Base-by-base conservation (phyloP, 2,329 filamentous ascomycete species). In the Aspergillus bombycis region DNA sequence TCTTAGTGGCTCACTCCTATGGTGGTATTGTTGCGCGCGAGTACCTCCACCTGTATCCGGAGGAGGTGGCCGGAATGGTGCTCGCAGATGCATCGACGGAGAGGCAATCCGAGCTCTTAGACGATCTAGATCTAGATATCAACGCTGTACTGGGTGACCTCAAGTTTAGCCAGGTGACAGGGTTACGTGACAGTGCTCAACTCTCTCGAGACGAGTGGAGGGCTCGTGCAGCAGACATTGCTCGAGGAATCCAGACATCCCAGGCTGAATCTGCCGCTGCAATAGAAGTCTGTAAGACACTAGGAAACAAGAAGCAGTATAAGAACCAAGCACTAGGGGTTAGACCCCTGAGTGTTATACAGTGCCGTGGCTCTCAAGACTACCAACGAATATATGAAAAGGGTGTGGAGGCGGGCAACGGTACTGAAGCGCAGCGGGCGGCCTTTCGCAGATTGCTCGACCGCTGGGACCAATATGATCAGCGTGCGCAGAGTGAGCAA, bases 1-100 rank as follows among this genome's bases (percentile, higher is more conserved):
- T 79, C 3, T 67, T 81, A 7, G 71, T 76, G 2, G 78, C 71
- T 1, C 79, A 81, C 64, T 80, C 77, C 12, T 81, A 79, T 57
- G 79, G 79, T 9, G 78, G 70, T 0, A 75, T 80, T 48, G 67
- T 80, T 46, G 75, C 77, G 21, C 73, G 79, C 6, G 77, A 80
- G 56, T 80, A 74, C 59, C 65, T 81, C 16, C 74, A 80, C 60
- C 62, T 75, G 0, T 68, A 72, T 34, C 61, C 68, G 0, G 66
- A 66, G 2, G 65, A 72, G 8, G 72, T 80, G 2, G 70, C 65
- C 1, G 77, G 78, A 1, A 77, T 80, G 70, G 77, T 80, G 1
- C 71, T 81, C 8, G 68, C 63, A 5, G 78, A 81, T 26, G 74
- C 71, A 23, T 69, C 74, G 28, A 76, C 77, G 1, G 79, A 81